Base-by-base conservation (phyloP, 2,329 filamentous ascomycete species). In the Colletotrichum melonis region DNA sequence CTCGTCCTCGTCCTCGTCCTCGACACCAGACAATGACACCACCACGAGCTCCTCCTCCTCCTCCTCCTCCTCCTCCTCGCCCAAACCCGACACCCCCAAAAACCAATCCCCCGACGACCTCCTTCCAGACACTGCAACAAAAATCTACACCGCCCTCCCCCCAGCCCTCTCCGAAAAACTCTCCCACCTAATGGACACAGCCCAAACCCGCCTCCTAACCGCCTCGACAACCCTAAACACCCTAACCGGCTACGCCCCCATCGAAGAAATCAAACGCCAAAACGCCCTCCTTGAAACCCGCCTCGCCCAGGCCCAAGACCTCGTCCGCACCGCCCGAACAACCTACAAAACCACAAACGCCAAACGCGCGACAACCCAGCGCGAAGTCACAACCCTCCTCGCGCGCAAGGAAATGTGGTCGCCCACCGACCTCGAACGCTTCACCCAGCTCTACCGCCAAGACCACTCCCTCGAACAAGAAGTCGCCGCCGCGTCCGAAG, bases 401-500 rank as follows among this genome's bases (percentile, higher is more conserved):
- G 96, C 98, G 74, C 91, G 97, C 71, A 98, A 99, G 84, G 95
- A 98, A 82, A 93, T 92, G 22, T 99, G 97, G 97, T 92, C 92
- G 0, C 92, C 95, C 0, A 81, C 86, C 1, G 97, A 99, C 84
- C 90, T 99, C 35, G 97, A 99, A 84, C 92, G 96, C 69, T 99
- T 99, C 87, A 99, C 97, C 72, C 89, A 91, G 46, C 89, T 99
- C 57, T 98, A 99, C 84, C 91, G 97, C 57, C 93, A 92, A 67
- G 97, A 99, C 84, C 97, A 99, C 83, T 90, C 94, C 77, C 95
- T 98, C 79, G 97, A 99, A 80, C 93, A 95, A 75, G 92, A 92
- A 38, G 96, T 98, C 42, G 86, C 88, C 30, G 87, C 90, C 69
- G 92, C 94, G 2, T 92, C 94, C 76, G 91, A 93, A 72, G 88